Base-by-base conservation (phyloP, 331 rosid genomes). In the Acacia pycnantha region DNA sequence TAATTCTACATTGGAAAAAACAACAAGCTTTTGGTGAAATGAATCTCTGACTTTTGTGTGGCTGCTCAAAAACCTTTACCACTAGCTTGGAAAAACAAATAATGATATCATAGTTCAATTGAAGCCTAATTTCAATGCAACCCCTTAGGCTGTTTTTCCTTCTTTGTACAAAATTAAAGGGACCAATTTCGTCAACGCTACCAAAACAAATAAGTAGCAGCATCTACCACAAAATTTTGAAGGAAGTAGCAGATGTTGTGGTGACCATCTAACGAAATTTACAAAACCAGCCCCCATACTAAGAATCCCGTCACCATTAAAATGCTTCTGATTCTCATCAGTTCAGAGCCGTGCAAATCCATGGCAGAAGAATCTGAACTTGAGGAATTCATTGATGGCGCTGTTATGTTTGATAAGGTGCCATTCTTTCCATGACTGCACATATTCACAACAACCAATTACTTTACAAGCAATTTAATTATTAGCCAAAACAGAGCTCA, bases 341-440 rank as follows among this genome's bases (percentile, higher is more conserved):
- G 67, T 47, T 79, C 83, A 27, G 48, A 53, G 77, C 81, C 22
- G 26, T 22, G 77, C 59, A 79, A 81, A 67, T 37, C 70, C 81
- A 29, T 31, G 79, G 90, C 89, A 7, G 94, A 89, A 82, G 90
- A 89, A 64, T 85, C 93, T 67, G 88, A 13, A 85, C 71, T 82
- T 5, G 97, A 84, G 48, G 94, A 91, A 82, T 93, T 93, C 90
- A 90, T 80, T 9, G 97, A 88, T 72, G 97, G 97, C 41, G 92
- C 93, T 24, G 93, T 91, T 53, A 90, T 54, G 80, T 91, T 93
- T 48, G 72, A 85, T 4, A 85, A 46, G 37, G 90, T 86, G 75
- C 91, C 90, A 76, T 90, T 90, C 82, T 77, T 87, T 29, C 97
- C 97, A 51, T 84, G 78, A 79, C 97, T 93, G 92, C 88, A 88